Evolutionary conservation across 2,329 filamentous ascomycete genomes (phyloP), one percentile per base, ranked within the genome.

Genomic region (Elsinoe necatrix): DNA sequence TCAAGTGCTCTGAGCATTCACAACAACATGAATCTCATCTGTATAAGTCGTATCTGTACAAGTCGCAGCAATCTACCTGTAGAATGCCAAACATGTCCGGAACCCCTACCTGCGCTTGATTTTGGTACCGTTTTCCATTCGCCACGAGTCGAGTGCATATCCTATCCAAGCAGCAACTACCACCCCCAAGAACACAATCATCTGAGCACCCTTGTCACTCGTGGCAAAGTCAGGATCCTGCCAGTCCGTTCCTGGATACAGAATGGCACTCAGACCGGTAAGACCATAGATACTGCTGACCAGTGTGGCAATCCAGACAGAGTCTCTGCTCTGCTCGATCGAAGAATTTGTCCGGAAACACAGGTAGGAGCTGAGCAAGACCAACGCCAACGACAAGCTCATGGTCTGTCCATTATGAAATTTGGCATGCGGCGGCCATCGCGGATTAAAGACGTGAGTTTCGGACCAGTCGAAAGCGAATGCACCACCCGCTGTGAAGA

Each of bases 391-490:
- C 0, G 75, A 75, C 50, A 75, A 70, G 1, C 69, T 70, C 75
- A 79, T 77, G 7, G 76, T 79, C 63, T 79, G 77, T 4, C 74
- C 75, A 61, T 78, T 78, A 67, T 79, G 76, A 67, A 78, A 79
- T 20, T 39, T 31, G n/a, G 56, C 56, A 31, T 57, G 56, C 14
- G 56, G 54, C 18, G 29, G 45, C 45, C 47, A 57, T 18, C 12
- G 5, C 1, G 56, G 47, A 34, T 57, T 52, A 20, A 43, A 16
- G 21, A 57, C 29, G 21, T 57, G 56, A 12, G 56, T 57, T 18
- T 20, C 25, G 37, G 37, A 37, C 41, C 35, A 57, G 37, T 57
- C 56, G n/a, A 43, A 31, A 21, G 35, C 21, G 18, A 57, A 57
- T 20, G 56, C 27, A 12, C 43, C 45, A 11, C 18, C 18, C 11